Conservation (phyloP, 257 asterid species). For the Penstemon newberryi region DNA sequence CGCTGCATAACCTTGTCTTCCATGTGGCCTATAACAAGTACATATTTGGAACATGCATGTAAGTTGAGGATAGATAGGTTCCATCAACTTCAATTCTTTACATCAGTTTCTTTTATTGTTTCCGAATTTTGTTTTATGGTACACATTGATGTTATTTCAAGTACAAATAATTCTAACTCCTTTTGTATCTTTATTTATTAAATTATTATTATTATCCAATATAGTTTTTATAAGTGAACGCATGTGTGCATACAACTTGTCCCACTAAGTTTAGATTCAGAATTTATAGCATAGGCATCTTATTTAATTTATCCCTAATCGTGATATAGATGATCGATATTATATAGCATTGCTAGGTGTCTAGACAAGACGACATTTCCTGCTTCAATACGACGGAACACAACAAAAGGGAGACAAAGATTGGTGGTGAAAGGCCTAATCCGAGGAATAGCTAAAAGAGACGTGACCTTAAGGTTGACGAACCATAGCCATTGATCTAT, state of each 20-base stretch:
- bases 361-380: constrained; percentile 40
- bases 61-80: constrained; percentile 17
- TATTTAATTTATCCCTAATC: constrained; percentile 23
- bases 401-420: constrained; percentile 33
- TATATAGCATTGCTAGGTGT: not conserved
- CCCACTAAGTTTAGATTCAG: constrained; percentile 46
- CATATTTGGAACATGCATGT: constrained; percentile 15
- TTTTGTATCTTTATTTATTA: constrained; percentile 14
- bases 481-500: constrained; percentile 41
- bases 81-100: constrained; percentile 7
- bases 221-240: constrained; percentile 29
- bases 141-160: constrained; percentile 36
- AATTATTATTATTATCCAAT: constrained; percentile 28
- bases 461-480: constrained; percentile 66
- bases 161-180: constrained; percentile 50
- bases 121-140: constrained; percentile 26
- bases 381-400: constrained; percentile 48
- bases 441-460: constrained; percentile 49
- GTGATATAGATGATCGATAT: constrained; percentile 28
- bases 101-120: constrained; percentile 21
- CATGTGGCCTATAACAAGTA: constrained; percentile 28
- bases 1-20: constrained; percentile 28
- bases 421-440: constrained; percentile 58
- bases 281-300: constrained; percentile 32
- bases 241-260: constrained; percentile 40